Conservation (phyloP, 2,329 filamentous ascomycete genomes). For the Alternaria ethzedia region DNA sequence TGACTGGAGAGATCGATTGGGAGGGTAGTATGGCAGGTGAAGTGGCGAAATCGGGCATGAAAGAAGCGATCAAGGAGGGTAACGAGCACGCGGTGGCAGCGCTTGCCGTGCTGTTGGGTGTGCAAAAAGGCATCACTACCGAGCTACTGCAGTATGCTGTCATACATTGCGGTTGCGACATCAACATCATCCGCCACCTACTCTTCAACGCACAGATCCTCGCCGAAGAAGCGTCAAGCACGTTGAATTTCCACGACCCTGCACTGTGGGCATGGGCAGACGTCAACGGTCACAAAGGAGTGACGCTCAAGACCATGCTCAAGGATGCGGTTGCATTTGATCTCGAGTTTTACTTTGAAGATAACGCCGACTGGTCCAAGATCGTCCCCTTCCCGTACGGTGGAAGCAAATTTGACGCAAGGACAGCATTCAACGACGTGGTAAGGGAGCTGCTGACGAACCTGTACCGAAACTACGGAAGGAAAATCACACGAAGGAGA, state of each 20-base stretch:
- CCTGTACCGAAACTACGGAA: constrained; percentile 42
- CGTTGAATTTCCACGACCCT: constrained; percentile 44
- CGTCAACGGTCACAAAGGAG: constrained; percentile 33
- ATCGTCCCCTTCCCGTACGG: constrained; percentile 45
- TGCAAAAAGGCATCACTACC: constrained; percentile 37
- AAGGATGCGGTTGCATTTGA: constrained; percentile 39
- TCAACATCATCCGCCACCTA: constrained; percentile 40
- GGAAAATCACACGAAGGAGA: constrained; percentile 37
- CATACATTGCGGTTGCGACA: constrained; percentile 35
- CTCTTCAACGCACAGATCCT: constrained; percentile 46
- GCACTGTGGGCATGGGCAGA: constrained; percentile 44
- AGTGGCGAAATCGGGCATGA: constrained; percentile 40
- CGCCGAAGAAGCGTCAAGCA: constrained; percentile 18
- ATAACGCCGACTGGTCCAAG: constrained; percentile 32
- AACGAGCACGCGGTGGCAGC: constrained; percentile 43
- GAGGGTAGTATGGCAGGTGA: constrained; percentile 43
- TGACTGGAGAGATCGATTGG: constrained; percentile 46
- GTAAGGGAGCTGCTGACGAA: constrained; percentile 37
- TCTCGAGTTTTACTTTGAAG: constrained; percentile 43
- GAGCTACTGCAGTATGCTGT: constrained; percentile 39
- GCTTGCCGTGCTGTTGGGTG: constrained; percentile 40
- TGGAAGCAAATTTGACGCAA: constrained; percentile 42
- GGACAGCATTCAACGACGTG: constrained; percentile 29
- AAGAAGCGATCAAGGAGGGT: constrained; percentile 32
- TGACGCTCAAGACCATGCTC: constrained; percentile 39